Percentiles rank a stretch among this genome's conserved stretches.
Conservation (phyloP, 805 yeast species). For the Wickerhamiella alocasiicola region DNA sequence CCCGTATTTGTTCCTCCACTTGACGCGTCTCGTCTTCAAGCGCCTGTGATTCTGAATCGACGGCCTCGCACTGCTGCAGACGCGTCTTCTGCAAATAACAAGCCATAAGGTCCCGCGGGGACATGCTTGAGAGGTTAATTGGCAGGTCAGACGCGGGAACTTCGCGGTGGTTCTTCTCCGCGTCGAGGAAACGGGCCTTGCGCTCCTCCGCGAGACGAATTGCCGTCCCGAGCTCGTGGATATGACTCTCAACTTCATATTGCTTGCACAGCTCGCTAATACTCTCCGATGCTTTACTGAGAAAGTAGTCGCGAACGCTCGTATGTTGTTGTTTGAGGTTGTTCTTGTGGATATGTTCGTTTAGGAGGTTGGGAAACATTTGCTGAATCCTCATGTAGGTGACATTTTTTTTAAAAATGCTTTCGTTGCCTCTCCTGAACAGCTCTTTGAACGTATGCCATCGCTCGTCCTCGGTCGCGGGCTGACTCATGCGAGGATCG, state of each 20-base stretch:
- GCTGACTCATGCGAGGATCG: neutral
- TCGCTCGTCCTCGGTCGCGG: neutral
- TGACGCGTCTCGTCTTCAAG: neutral
- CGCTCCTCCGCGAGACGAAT: neutral
- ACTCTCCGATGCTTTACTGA: neutral
- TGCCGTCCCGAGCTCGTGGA: neutral
- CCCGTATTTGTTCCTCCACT: neutral
- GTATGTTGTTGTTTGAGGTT: conserved; percentile 1
- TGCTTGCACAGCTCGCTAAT: neutral
- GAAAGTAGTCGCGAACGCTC: neutral
- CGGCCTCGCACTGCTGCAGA: neutral
- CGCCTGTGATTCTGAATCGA: neutral
- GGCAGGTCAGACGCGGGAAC: neutral
- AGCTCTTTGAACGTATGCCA: neutral
- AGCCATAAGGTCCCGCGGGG: conserved; percentile 1
- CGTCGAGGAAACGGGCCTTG: neutral
- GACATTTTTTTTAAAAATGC: neutral
- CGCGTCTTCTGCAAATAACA: neutral
- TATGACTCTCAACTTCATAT: neutral
- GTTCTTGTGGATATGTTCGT: neutral
- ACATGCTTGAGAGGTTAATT: neutral
- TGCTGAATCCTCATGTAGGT: neutral
- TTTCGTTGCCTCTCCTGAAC: no score
- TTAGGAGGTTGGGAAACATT: neutral
- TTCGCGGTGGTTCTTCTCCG: neutral